Conservation (phyloP, 2,329 filamentous ascomycete species). For the Xylaria arbuscula region DNA sequence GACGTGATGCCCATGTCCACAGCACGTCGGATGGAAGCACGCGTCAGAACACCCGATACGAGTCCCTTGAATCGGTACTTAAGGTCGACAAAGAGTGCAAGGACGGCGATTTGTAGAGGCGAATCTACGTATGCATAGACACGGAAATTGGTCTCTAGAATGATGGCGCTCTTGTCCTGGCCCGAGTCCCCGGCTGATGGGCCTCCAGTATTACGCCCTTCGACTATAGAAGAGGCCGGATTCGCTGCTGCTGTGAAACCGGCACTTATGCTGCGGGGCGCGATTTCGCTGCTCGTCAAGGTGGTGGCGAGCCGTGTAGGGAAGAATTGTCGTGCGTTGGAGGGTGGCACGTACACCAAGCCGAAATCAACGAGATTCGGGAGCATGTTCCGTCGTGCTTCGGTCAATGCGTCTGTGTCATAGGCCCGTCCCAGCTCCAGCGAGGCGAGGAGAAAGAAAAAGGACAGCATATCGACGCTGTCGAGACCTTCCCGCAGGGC, state of each 20-base stretch:
- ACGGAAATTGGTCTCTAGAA: slow-evolving; percentile 97
- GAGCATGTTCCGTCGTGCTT: slow-evolving; percentile 88
- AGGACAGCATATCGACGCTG: slow-evolving; percentile 92
- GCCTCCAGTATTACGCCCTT: slow-evolving; percentile 39
- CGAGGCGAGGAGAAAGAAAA: slow-evolving; percentile 94
- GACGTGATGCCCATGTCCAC: slow-evolving; percentile 92
- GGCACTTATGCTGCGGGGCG: slow-evolving; percentile 75
- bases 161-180: slow-evolving; percentile 79
- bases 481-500: slow-evolving; percentile 73
- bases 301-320: slow-evolving; percentile 95
- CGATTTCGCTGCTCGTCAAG: slow-evolving; percentile 78
- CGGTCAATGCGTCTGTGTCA: slow-evolving; percentile 83
- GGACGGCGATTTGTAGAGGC: slow-evolving; percentile 91
- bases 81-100: slow-evolving; percentile 88
- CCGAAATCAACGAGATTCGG: slow-evolving; percentile 91
- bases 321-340: slow-evolving; percentile 75
- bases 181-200: slow-evolving; percentile 14
- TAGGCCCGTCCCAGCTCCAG: slow-evolving; percentile 93
- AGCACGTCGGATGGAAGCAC: slow-evolving; percentile 86
- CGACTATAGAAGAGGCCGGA: slow-evolving; percentile 49
- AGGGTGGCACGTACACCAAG: slow-evolving; percentile 79
- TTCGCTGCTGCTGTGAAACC: slow-evolving; percentile 73
- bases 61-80: slow-evolving; percentile 94
- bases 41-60: slow-evolving; percentile 89
- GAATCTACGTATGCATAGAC: slow-evolving; percentile 97